Percentiles rank a stretch among this genome's conserved stretches.
These are phyloP conservation scores for Emydomyces testavorans DNA, from an alignment of 2,329 filamentous ascomycete species.

Conservation along the genomic window DNA sequence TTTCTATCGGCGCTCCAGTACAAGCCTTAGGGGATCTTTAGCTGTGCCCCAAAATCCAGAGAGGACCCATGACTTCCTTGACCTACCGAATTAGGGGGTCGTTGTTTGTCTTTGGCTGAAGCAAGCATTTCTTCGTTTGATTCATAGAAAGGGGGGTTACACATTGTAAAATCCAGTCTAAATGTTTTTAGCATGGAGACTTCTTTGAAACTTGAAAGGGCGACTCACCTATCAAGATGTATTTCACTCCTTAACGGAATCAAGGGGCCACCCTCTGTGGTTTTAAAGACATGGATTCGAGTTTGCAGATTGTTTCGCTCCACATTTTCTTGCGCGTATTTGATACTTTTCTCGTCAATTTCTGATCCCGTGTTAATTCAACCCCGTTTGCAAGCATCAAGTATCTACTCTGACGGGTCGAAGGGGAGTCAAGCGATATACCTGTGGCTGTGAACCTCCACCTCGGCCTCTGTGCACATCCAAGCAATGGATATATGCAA, in stretches of 20 bases:
- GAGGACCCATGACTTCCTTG: neutral
- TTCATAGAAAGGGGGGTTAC: conserved; percentile 90
- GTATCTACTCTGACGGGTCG: too few relatives aligned
- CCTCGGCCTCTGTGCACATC: conserved; percentile 51
- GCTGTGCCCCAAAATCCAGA: neutral
- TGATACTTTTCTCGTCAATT: conserved; percentile 59
- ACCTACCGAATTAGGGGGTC: conserved; percentile 57
- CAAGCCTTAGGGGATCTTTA: conserved; percentile 33
- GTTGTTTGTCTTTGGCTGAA: conserved; percentile 54
- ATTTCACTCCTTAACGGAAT: conserved; percentile 49
- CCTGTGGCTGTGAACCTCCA: conserved; percentile 65
- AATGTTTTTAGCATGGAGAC: neutral
- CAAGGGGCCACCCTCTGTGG: conserved; percentile 42
- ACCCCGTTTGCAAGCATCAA: neutral
- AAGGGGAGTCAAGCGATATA: conserved; percentile 22
- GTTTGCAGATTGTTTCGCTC: conserved; percentile 50
- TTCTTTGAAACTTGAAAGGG: neutral
- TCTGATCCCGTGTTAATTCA: conserved; percentile 38
- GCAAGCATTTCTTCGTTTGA: conserved; percentile 56
- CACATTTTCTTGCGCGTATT: conserved; percentile 57
- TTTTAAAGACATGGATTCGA: conserved; percentile 54
- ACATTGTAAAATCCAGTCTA: conserved; percentile 73
- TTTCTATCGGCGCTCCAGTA: conserved; percentile 70
- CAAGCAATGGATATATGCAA: conserved; percentile 80
- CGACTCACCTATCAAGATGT: conserved; percentile 20